These are phyloP conservation scores for Clathrus columnatus DNA, from an alignment of 768 basidiomycete species.

Conservation along the genomic window DNA sequence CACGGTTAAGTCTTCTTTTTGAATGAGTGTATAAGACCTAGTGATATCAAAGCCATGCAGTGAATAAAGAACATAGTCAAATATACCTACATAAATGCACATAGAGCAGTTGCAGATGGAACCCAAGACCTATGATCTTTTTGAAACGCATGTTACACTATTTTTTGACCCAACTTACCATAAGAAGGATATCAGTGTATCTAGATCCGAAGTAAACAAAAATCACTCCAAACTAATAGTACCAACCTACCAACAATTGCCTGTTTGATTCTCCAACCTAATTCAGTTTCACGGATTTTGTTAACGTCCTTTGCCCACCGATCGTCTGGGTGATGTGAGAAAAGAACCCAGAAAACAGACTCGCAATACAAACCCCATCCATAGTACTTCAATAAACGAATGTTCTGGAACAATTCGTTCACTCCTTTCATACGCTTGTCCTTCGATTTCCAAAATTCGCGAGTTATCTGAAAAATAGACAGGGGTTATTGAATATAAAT, in stretches of 20 bases:
- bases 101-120: constrained; percentile 57
- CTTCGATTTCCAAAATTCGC: constrained; percentile 50
- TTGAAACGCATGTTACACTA: constrained; percentile 1
- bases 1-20: constrained; percentile 57
- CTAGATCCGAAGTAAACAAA: constrained; percentile 18
- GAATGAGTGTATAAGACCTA: constrained; percentile 49
- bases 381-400: constrained; percentile 66
- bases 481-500: neutral
- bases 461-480: constrained; percentile 36
- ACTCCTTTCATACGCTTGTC: constrained; percentile 64
- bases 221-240: constrained; percentile 20
- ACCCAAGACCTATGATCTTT: constrained; percentile 52
- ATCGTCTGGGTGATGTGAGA: constrained; percentile 32
- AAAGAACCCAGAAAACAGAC: constrained; percentile 1
- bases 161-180: constrained; percentile 33
- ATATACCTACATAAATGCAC: constrained; percentile 41
- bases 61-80: neutral
- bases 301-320: constrained; percentile 50
- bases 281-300: constrained; percentile 49
- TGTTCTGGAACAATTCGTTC: constrained; percentile 69
- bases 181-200: constrained; percentile 57
- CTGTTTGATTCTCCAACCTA: constrained; percentile 58
- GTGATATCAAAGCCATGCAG: neutral
- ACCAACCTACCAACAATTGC: constrained; percentile 35
- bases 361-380: constrained; percentile 55